Base-by-base conservation (phyloP, 495 filamentous ascomycete species). In the Aspergillus haitiensis region DNA sequence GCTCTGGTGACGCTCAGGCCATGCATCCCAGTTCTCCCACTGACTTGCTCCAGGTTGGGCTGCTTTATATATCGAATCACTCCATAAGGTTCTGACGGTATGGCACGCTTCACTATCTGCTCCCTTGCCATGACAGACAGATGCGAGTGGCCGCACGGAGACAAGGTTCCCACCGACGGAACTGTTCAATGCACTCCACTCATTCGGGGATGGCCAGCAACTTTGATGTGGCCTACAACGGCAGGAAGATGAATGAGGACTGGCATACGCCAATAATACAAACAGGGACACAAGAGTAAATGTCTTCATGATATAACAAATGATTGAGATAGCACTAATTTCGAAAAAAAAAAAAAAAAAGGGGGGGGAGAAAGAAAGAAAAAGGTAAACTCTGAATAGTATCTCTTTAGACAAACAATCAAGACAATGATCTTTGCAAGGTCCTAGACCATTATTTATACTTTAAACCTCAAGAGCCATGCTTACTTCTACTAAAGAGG, bases 1-100 rank as follows among this genome's bases (percentile, higher is more conserved):
- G 72, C 79, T 45, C 81, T 86, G 49, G 81, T 82, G 10, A 74
- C 77, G 58, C 81, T 86, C 34, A 59, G 71, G 52, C 79, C 76
- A 75, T 75, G 85, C 64, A 78, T 84, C 32, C 84, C 85, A 51
- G 50, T 71, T 73, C 44, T 66, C 55, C 59, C 65, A 69, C 52
- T 72, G 82, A 60, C 15, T 71, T 63, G 70, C 85, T 83, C 42
- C 78, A 60, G 60, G 70, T 68, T 47, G 67, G 8, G 52, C 45
- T 27, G 67, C 64, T 52, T 70, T 64, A 67, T 68, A 72, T 35
- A 58, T 56, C 6, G 70, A 67, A 39, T 70, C 59, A 2, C 44
- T 27, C 73, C 70, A 73, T 6, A 59, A 27, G 21, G 61, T 52
- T 12, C 53, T 63, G 27, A 72, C 52, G 10, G 40, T 37, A 31